These are phyloP conservation scores for Ananas comosus DNA, from an alignment of 176 grass and related monocot genomes.

Conservation along the genomic window DNA sequence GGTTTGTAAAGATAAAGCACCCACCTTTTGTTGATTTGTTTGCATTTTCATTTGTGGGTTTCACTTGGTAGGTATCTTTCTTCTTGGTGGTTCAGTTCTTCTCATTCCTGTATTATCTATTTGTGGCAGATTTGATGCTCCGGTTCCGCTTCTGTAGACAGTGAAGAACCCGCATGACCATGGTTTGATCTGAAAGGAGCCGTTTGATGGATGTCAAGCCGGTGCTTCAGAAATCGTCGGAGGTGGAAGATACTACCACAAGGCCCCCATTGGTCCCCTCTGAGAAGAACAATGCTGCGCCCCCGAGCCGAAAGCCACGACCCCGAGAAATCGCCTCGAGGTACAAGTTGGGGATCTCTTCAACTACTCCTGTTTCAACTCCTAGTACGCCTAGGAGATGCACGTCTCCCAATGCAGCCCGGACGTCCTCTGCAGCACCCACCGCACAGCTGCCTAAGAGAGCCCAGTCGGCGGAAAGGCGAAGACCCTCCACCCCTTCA, in stretches of 20 bases:
- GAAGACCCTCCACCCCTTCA: slow-evolving; percentile 55
- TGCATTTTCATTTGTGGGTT: neutral
- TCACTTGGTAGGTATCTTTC: too few relatives aligned
- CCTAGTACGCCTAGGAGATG: slow-evolving; percentile 36
- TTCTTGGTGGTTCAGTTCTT: neutral
- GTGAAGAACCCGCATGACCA: slow-evolving; percentile 32
- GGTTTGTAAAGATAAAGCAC: neutral
- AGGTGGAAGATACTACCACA: slow-evolving; percentile 30
- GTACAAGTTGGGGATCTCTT: slow-evolving; percentile 38
- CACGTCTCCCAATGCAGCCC: slow-evolving; percentile 41
- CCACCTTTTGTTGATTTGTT: slow-evolving; percentile 1
- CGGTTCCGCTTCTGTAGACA: neutral
- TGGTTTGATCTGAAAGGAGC: slow-evolving; percentile 34
- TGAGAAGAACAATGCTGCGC: slow-evolving; percentile 66
- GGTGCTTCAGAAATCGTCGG: slow-evolving; percentile 26
- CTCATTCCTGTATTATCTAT: slow-evolving; percentile 14
- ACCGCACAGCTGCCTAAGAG: slow-evolving; percentile 39
- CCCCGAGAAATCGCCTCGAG: slow-evolving; percentile 50
- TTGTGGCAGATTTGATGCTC: slow-evolving; percentile 25
- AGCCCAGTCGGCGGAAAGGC: slow-evolving; percentile 63
- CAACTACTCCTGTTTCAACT: slow-evolving; percentile 18
- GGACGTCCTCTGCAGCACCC: slow-evolving; percentile 8
- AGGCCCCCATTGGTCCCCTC: slow-evolving; percentile 61
- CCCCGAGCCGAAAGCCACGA: slow-evolving; percentile 8
- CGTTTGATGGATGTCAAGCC: slow-evolving; percentile 38